Conservation (phyloP, 225 moss, liverwort and hornwort species). For the Physcomitrium patens region DNA sequence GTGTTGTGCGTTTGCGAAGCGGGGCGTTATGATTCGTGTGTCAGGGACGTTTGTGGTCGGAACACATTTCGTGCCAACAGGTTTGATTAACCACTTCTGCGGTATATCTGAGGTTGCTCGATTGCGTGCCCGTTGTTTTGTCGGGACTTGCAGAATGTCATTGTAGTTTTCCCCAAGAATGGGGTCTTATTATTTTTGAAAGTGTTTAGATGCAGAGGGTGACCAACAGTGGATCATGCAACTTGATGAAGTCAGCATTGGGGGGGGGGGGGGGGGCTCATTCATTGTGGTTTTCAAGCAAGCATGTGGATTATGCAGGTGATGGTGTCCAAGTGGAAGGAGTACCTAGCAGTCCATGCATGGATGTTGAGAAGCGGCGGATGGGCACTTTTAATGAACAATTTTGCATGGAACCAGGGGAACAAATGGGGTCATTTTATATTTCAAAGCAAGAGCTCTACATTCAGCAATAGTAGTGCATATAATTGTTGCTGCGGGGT, state of each 20-base stretch:
- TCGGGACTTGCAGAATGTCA: too few relatives aligned
- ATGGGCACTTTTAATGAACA: slow-evolving; percentile 92
- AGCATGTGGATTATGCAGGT: slow-evolving; percentile 39
- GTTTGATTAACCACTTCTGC: slow-evolving; percentile 23
- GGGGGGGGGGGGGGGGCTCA: too few relatives aligned
- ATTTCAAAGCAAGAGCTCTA: slow-evolving; percentile 94
- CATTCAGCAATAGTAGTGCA: slow-evolving; percentile 72
- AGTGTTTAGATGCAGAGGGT: too few relatives aligned
- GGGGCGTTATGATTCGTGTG: slow-evolving; percentile 96
- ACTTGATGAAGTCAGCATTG: too few relatives aligned
- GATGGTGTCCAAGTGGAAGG: slow-evolving; percentile 99
- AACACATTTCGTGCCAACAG: slow-evolving; percentile 97
- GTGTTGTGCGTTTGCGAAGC: slow-evolving; percentile 90
- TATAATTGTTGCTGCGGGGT: neutral
- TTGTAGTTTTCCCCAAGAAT: too few relatives aligned
- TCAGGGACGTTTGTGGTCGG: slow-evolving; percentile 90
- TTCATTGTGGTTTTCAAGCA: slow-evolving; percentile 5
- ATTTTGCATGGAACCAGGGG: slow-evolving; percentile 96
- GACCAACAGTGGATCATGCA: too few relatives aligned
- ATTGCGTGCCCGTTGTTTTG: neutral
- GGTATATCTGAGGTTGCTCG: too few relatives aligned
- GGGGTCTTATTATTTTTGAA: too few relatives aligned
- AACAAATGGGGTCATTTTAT: slow-evolving; percentile 86
- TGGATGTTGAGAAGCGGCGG: slow-evolving; percentile 82
- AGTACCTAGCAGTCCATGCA: slow-evolving; percentile 70